Percentiles rank a stretch among this genome's conserved stretches.
Conservation (phyloP, 73 alveolate species). For the Symbiodinium pilosum region DNA sequence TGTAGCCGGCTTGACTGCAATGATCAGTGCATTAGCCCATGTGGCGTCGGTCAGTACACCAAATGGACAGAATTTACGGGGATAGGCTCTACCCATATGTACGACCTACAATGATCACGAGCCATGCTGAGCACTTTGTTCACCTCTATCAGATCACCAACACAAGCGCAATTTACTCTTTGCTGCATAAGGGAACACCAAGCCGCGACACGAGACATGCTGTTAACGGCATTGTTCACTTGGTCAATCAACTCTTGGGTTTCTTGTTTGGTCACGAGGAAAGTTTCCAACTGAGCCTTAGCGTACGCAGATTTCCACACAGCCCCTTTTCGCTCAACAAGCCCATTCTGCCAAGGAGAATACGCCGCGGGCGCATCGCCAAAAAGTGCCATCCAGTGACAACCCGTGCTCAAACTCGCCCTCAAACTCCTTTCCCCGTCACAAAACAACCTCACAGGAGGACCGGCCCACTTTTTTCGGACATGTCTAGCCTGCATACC, state of each 20-base stretch:
- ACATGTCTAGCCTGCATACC: neutral
- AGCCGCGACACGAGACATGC: neutral
- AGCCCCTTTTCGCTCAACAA: neutral
- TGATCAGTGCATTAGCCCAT: neutral
- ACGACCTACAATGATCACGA: slow-evolving; percentile 14
- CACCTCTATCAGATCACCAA: neutral
- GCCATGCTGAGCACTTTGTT: slow-evolving; percentile 20
- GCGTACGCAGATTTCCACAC: neutral
- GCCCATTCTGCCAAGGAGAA: neutral
- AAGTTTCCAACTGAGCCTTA: neutral
- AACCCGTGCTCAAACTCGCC: neutral
- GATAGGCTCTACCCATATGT: slow-evolving; percentile 9
- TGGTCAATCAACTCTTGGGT: neutral
- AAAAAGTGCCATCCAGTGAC: neutral
- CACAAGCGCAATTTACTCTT: neutral
- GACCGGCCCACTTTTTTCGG: neutral
- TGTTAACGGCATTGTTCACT: neutral
- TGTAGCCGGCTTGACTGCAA: neutral
- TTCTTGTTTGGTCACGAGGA: neutral
- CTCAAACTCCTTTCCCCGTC: slow-evolving; percentile 1
- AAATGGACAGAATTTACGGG: neutral
- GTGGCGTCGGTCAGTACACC: neutral
- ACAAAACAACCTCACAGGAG: neutral
- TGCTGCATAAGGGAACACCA: slow-evolving; percentile 11
- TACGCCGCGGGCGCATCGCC: neutral